Conservation (phyloP, 345 rosid species). For the Triadica sebifera region DNA sequence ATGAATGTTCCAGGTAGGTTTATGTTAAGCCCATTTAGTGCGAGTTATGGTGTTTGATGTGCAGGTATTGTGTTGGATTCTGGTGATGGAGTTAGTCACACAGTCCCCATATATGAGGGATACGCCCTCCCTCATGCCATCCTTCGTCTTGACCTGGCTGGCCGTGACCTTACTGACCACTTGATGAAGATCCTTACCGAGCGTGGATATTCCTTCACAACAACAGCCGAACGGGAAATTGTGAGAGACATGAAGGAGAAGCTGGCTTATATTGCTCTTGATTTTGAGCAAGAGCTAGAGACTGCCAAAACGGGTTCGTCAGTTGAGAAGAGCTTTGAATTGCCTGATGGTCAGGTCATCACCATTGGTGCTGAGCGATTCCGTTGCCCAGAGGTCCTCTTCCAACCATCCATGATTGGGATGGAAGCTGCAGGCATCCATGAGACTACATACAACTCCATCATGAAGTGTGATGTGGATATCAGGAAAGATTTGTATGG, state of each 20-base stretch:
- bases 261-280: conserved; percentile 83
- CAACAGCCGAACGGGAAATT: conserved; percentile 95
- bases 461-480: conserved; percentile 92
- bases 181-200: conserved; percentile 90
- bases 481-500: conserved; percentile 86
- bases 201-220: conserved; percentile 95
- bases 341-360: conserved; percentile 88
- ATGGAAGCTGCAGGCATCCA: conserved; percentile 95
- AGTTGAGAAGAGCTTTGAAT: conserved; percentile 83
- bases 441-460: conserved; percentile 88
- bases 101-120: conserved; percentile 87
- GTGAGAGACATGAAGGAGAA: conserved; percentile 97
- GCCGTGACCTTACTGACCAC: conserved; percentile 81
- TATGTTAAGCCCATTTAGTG: too few species aligned
- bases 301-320: conserved; percentile 80
- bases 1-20: not conserved
- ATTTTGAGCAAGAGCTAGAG: conserved; percentile 93
- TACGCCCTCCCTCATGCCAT: conserved; percentile 89
- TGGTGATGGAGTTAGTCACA: conserved; percentile 93
- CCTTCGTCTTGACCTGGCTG: conserved; percentile 89
- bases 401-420: conserved; percentile 94
- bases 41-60: not conserved
- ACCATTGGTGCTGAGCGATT: conserved; percentile 91
- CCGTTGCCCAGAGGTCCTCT: conserved; percentile 94
- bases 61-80: conserved; percentile 92